Percentiles rank a stretch among this genome's conserved stretches.
phyloP scores from a whole-genome alignment of 352 stramenopile species.

The Pythium periplocum region DNA sequence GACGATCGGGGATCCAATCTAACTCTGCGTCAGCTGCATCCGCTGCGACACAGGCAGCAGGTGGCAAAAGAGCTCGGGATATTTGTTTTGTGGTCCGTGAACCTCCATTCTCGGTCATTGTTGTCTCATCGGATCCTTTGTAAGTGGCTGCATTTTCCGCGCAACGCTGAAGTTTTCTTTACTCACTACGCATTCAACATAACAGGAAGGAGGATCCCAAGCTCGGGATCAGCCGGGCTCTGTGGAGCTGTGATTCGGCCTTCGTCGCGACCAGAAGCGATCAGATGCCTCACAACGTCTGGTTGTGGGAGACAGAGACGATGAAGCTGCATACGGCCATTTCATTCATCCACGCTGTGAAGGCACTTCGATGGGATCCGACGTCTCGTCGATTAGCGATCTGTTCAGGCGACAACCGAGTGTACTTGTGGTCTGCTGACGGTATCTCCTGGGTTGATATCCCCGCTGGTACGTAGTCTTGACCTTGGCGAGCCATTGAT shows the following conservation, averaged over 20 bases:
- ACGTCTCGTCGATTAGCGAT: constrained; percentile 43
- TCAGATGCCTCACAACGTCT: constrained; percentile 80
- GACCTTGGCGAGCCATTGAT: background rate
- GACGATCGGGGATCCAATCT: constrained; percentile 31
- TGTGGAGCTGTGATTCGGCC: constrained; percentile 63
- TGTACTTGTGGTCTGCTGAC: constrained; percentile 63
- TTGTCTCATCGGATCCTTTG: constrained; percentile 56
- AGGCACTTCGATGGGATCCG: constrained; percentile 62
- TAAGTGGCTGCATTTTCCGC: constrained; percentile 17
- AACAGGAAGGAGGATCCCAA: constrained; percentile 63
- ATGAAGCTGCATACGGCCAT: constrained; percentile 64
- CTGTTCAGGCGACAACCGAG: constrained; percentile 47
- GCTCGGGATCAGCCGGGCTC: constrained; percentile 57
- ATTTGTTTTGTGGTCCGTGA: constrained; percentile 69
- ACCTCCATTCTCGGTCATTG: constrained; percentile 70
- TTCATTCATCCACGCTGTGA: constrained; percentile 56
- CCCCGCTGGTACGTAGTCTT: constrained; percentile 24
- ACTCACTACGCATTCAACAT: background rate
- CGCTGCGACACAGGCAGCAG: constrained; percentile 45
- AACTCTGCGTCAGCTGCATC: constrained; percentile 60
- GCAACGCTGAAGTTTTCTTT: too few relatives aligned
- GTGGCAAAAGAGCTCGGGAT: constrained; percentile 37
- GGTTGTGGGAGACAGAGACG: constrained; percentile 76
- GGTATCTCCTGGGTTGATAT: constrained; percentile 75
- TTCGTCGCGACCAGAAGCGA: constrained; percentile 78